Evolutionary conservation across 2,329 filamentous ascomycete species (phyloP), one percentile per base, ranked within the genome.

Genomic region (Verticillium tricorpus): DNA sequence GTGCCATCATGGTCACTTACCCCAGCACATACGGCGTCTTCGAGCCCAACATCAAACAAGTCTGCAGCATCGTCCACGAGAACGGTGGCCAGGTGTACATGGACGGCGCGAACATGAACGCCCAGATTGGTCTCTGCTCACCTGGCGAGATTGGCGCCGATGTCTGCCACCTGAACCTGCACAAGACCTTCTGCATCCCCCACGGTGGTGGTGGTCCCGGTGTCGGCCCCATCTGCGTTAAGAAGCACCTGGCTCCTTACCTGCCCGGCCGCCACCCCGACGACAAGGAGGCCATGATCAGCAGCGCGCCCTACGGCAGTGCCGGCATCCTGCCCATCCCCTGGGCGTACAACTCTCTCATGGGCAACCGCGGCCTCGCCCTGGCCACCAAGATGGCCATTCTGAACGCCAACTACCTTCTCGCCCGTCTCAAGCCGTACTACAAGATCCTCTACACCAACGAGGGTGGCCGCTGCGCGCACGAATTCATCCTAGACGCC

Each of bases 121-220:
- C 94, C 19, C 94, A 98, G 77, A 97, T 98, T 66, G 94, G 94
- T 14, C 85, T 98, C 12, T 97, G 92, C 80, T 96, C 92, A 0
- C 94, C 94, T 1, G 94, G 94, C 45, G 93, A 96, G 74, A 96
- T 98, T 67, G 94, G 94, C 22, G 94, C 94, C 34, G 94, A 98
- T 73, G 93, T 97, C 45, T 98, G 94, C 84, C 94, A 97, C 80
- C 82, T 98, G 63, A 98, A 98, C 77, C 84, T 98, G 52, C 94
- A 98, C 86, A 98, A 98, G 85, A 98, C 94, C 3, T 98, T 98
- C 82, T 98, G 94, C 74, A 98, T 98, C 70, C 94, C 94, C 56
- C 94, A 98, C 76, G 94, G 94, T 61, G 94, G 94, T 66, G 94
- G 94, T 67, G 94, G 94, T 17, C 94, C 94, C 11, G 94, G 94